Evolutionary conservation across 306 rosid species (phyloP).

Genomic region (Purshia tridentata): DNA sequence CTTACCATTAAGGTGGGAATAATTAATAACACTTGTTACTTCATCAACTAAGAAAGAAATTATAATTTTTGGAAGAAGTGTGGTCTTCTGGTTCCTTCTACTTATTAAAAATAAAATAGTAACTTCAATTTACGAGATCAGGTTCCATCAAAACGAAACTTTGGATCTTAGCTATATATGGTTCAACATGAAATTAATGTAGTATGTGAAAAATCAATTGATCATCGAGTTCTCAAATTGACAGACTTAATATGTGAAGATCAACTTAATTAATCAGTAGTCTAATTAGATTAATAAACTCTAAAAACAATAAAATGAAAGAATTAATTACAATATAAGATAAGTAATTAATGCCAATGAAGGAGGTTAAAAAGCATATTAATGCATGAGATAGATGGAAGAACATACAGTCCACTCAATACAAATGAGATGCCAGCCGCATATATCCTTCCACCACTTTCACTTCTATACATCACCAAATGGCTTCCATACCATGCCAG

Average conservation of each 20-base stretch:
- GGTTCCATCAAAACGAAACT: no score
- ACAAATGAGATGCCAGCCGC: slow-evolving; percentile 87
- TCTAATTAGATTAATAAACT: background rate
- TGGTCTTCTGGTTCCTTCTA: background rate
- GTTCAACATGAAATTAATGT: no score
- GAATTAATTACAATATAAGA: background rate
- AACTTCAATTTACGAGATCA: no score
- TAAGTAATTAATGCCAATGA: background rate
- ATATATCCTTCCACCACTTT: slow-evolving; percentile 89
- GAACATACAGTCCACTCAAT: slow-evolving; percentile 80
- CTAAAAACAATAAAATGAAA: background rate
- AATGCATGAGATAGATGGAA: slow-evolving; percentile 3
- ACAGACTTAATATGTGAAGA: no score
- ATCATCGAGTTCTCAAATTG: no score
- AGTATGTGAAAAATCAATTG: no score
- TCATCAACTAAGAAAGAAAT: background rate
- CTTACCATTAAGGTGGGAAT: background rate
- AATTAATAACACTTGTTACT: background rate
- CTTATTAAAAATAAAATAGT: background rate
- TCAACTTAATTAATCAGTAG: no score
- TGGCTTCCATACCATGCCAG: slow-evolving; percentile 98
- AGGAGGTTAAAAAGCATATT: background rate
- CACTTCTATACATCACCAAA: slow-evolving; percentile 83
- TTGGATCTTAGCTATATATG: no score
- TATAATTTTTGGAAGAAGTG: background rate